These are phyloP conservation scores for Oryza officinalis DNA, from an alignment of 176 grass and related monocot species.

Conservation along the genomic window DNA sequence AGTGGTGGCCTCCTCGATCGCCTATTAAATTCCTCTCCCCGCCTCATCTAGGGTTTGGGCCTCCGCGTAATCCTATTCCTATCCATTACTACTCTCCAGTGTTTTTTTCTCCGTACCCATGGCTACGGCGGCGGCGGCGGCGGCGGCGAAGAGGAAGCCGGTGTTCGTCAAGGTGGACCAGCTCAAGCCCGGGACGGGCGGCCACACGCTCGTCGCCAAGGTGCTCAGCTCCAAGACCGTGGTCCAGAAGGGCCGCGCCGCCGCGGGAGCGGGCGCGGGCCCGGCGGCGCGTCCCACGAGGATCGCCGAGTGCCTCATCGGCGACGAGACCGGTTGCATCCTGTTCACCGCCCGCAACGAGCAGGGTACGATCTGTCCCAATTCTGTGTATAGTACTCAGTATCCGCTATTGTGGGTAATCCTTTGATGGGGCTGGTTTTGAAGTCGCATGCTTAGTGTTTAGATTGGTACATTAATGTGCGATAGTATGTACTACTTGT, in stretches of 20 bases:
- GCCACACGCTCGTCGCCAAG: conserved; percentile 75
- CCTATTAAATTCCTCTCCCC: conserved; percentile 35
- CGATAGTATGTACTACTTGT: neutral
- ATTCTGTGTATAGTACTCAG: neutral
- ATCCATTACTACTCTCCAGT: neutral
- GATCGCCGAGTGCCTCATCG: conserved; percentile 84
- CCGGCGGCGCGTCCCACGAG: conserved; percentile 42
- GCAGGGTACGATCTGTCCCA: conserved; percentile 58
- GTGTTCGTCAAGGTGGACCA: conserved; percentile 77
- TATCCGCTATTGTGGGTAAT: neutral
- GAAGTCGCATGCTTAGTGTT: neutral
- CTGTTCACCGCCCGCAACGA: conserved; percentile 82
- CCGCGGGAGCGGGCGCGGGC: conserved; percentile 13
- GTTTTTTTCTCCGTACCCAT: conserved; percentile 15
- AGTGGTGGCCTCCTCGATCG: conserved; percentile 39
- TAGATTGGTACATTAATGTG: neutral
- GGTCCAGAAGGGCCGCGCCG: conserved; percentile 58
- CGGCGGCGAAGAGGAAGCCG: conserved; percentile 64
- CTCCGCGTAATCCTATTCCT: conserved; percentile 7
- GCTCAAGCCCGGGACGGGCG: conserved; percentile 66
- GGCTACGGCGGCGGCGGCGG: conserved; percentile 35
- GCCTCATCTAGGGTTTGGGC: conserved; percentile 42
- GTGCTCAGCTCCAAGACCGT: conserved; percentile 69
- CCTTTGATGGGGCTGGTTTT: conserved; percentile 1
- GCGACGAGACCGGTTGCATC: conserved; percentile 80